phyloP scores from a whole-genome alignment of 1,284 basidiomycete species.

The Cryptococcus hybrid region DNA sequence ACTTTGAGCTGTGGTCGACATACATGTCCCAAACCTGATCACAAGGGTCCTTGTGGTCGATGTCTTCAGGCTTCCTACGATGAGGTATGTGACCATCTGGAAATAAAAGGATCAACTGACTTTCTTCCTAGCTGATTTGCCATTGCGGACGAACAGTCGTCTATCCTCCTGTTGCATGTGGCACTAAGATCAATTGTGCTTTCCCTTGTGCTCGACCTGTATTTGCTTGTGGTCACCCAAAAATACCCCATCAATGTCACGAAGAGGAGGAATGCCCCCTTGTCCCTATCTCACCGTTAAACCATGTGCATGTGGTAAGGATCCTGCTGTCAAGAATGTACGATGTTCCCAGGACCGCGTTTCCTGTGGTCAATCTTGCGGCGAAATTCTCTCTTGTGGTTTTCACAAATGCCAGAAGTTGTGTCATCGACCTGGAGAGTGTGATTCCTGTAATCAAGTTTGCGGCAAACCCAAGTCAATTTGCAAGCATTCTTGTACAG shows the following conservation, averaged over 20 bases:
- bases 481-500: constrained; percentile 73
- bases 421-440: constrained; percentile 71
- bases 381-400: constrained; percentile 72
- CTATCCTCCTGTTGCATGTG: constrained; percentile 70
- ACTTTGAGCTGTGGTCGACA: constrained; percentile 71
- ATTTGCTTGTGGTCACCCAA: constrained; percentile 75
- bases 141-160: constrained; percentile 70
- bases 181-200: constrained; percentile 62
- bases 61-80: constrained; percentile 86
- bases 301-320: constrained; percentile 83
- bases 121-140: constrained; percentile 62
- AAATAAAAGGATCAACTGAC: neutral
- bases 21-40: constrained; percentile 70
- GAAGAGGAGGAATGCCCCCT: constrained; percentile 70
- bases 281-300: constrained; percentile 77
- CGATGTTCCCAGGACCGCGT: constrained; percentile 75
- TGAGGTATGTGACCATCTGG: constrained; percentile 59
- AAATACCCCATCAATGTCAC: constrained; percentile 75
- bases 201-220: constrained; percentile 73
- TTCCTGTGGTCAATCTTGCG: constrained; percentile 75
- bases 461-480: constrained; percentile 81
- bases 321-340: constrained; percentile 54
- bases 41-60: constrained; percentile 72
- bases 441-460: constrained; percentile 68
- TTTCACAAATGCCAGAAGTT: constrained; percentile 76